Conservation (phyloP, 208 protist species). For the Trypanosomatidae sp. region DNA sequence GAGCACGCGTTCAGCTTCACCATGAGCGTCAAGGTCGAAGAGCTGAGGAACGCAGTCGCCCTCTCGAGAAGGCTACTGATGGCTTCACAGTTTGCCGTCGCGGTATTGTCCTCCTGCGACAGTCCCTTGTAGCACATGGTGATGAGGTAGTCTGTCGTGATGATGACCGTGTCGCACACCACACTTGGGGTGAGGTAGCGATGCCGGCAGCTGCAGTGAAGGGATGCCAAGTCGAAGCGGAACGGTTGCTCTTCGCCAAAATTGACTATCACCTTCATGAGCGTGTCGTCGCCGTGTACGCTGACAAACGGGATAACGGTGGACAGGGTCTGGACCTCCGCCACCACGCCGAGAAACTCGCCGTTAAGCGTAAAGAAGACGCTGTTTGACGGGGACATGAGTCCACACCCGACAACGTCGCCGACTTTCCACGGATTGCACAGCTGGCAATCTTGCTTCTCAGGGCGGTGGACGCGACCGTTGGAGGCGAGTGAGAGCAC, state of each 20-base stretch:
- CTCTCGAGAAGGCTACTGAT: conserved; percentile 71
- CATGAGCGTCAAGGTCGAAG: conserved; percentile 43
- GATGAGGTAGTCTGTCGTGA: conserved; percentile 77
- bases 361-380: conserved; percentile 92
- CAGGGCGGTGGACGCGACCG: conserved; percentile 41
- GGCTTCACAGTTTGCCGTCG: conserved; percentile 48
- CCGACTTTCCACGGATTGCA: conserved; percentile 58
- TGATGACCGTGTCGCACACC: conserved; percentile 66
- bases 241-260: conserved; percentile 87
- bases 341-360: conserved; percentile 79
- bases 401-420: conserved; percentile 87
- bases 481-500: conserved; percentile 58
- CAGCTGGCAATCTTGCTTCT: conserved; percentile 36
- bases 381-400: conserved; percentile 72
- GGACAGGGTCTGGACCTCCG: conserved; percentile 40
- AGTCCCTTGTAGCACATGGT: conserved; percentile 72
- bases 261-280: conserved; percentile 88
- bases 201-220: conserved; percentile 74
- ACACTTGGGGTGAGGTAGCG: conserved; percentile 51
- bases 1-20: conserved; percentile 29
- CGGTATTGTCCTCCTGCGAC: conserved; percentile 12
- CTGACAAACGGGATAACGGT: conserved; percentile 73
- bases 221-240: conserved; percentile 71
- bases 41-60: conserved; percentile 65
- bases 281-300: conserved; percentile 41